Base-by-base conservation (phyloP, 208 protist genomes). In the Polymyxa betae region DNA sequence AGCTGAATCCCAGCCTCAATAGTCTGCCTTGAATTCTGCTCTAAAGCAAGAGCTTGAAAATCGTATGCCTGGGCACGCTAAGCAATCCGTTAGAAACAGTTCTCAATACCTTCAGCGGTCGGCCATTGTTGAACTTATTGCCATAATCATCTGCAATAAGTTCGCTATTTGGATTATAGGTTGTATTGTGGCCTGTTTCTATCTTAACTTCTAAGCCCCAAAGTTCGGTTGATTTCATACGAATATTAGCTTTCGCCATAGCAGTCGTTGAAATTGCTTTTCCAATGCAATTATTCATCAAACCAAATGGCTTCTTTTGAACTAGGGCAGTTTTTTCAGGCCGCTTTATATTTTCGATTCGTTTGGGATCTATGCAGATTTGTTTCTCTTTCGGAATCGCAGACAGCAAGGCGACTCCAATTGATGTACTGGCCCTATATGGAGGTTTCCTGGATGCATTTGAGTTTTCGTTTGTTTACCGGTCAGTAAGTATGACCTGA, bases 231-330 rank as follows among this genome's bases (percentile, higher is more conserved):
- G 54, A 66, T 16, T 66, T 66, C 54, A 66, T 66, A n/a, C n/a
- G n/a, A n/a, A n/a, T n/a, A n/a, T n/a, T n/a, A n/a, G n/a, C n/a
- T 82, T 43, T 35, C 10, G 72, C 35, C 72, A 82, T 40, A 5
- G 72, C 72, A 5, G 72, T 45, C 35, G 35, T 16, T 12, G 72
- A 5, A 5, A 82, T 38, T n/a, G 72, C 72, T 43, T 43, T 35
- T n/a, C 72, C 72, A 5, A 82, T 5, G 35, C 72, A 82, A n/a
- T 82, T 82, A 5, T 20, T 35, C 72, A 82, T 82, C 40, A n/a
- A n/a, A n/a, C 16, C 72, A n/a, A 82, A 82, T n/a, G 72, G 72
- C 16, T 43, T 82, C 72, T 82, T 82, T n/a, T 5, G 72, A 5
- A n/a, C 16, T 43, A 5, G 10, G 16, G 16, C 16, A 82, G 5